phyloP scores from a whole-genome alignment of 2,329 filamentous ascomycete genomes.

The Colletotrichum sansevieriae region DNA sequence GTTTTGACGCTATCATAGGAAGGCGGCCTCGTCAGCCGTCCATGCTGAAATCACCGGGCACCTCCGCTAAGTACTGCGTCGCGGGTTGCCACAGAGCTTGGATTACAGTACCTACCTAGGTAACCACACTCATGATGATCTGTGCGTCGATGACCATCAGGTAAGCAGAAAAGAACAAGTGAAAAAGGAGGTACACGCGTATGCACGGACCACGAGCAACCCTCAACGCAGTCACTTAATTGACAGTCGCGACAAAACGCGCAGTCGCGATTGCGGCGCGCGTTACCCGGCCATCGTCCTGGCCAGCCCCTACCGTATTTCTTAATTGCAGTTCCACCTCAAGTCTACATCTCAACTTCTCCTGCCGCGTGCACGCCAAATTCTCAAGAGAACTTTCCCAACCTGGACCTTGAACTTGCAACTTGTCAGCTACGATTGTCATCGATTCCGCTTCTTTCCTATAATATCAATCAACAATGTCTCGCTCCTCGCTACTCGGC shows the following conservation, averaged over 20 bases:
- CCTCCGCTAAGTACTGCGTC: constrained; percentile 18
- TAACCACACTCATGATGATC: neutral
- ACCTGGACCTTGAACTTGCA: neutral
- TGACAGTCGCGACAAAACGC: constrained; percentile 33
- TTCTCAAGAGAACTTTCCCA: neutral
- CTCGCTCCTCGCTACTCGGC: constrained; percentile 44
- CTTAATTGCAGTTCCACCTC: constrained; percentile 33
- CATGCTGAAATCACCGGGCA: constrained; percentile 32
- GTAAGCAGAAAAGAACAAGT: constrained; percentile 8
- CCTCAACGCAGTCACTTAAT: constrained; percentile 18
- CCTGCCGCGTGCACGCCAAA: constrained; percentile 11
- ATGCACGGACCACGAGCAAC: neutral
- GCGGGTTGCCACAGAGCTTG: no score
- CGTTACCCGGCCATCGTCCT: constrained; percentile 40
- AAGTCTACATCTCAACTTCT: constrained; percentile 6
- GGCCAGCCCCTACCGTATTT: constrained; percentile 39
- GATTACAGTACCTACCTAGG: no score
- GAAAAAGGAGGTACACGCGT: neutral
- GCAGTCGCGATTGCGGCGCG: constrained; percentile 26
- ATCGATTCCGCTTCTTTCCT: constrained; percentile 5
- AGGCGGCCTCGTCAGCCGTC: constrained; percentile 33
- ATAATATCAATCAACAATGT: constrained; percentile 38
- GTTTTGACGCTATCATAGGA: constrained; percentile 14
- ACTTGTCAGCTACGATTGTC: constrained; percentile 24
- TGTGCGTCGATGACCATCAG: neutral